phyloP scores from a whole-genome alignment of 2,329 filamentous ascomycete genomes.

The Colletotrichum shisoi region DNA sequence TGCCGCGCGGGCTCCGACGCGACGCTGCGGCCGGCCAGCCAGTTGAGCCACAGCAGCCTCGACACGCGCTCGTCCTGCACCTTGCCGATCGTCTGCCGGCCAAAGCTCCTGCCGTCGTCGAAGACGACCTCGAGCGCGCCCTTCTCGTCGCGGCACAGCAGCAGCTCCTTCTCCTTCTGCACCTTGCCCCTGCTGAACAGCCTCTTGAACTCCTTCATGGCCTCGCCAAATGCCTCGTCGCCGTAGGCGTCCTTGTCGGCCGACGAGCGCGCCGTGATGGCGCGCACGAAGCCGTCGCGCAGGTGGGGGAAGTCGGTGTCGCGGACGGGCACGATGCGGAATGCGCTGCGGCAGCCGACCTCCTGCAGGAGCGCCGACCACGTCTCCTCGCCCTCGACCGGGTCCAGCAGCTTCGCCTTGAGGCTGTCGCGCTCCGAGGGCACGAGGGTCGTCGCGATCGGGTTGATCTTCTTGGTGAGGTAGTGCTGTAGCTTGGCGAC shows the following conservation, averaged over 20 bases:
- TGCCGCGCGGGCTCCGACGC: constrained; percentile 82
- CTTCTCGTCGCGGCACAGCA: constrained; percentile 71
- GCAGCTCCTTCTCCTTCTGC: constrained; percentile 79
- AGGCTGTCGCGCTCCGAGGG: constrained; percentile 80
- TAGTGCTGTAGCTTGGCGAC: constrained; percentile 80
- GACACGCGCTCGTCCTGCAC: constrained; percentile 82
- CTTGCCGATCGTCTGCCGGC: constrained; percentile 68
- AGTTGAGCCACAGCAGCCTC: constrained; percentile 86
- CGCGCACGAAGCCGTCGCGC: constrained; percentile 87
- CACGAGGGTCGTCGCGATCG: constrained; percentile 82
- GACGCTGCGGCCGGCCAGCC: constrained; percentile 84
- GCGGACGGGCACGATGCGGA: constrained; percentile 87
- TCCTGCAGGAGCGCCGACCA: constrained; percentile 77
- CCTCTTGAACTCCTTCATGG: constrained; percentile 79
- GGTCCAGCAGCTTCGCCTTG: constrained; percentile 73
- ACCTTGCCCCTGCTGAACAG: constrained; percentile 84
- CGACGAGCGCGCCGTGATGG: constrained; percentile 77
- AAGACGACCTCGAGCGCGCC: constrained; percentile 75
- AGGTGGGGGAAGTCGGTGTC: constrained; percentile 95
- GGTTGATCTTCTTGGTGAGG: constrained; percentile 78
- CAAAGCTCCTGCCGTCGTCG: constrained; percentile 59
- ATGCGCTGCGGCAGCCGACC: constrained; percentile 74
- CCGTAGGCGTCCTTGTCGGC: constrained; percentile 62
- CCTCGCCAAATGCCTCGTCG: constrained; percentile 78
- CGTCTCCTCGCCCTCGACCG: constrained; percentile 71